Evolutionary conservation across 139 green algal genomes (phyloP).

Genomic region (Chlorella sp.): DNA sequence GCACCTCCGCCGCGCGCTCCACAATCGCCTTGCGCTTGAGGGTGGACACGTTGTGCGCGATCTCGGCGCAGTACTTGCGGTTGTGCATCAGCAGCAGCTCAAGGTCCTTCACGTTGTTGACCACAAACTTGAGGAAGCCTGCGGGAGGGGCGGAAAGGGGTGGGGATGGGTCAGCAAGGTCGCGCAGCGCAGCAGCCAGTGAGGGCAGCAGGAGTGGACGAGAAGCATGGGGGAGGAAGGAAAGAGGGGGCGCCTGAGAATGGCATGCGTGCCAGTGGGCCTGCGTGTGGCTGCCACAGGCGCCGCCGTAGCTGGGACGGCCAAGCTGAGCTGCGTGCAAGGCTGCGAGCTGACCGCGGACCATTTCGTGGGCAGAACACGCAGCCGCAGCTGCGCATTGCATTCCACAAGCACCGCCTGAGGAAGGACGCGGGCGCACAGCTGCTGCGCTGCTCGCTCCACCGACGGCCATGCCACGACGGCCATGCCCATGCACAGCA

Average conservation of each 20-base stretch:
- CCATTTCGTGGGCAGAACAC: not conserved
- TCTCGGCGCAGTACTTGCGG: constrained; percentile 90
- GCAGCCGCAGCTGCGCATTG: not conserved
- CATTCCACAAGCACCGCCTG: too few relatives aligned
- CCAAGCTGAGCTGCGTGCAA: not conserved
- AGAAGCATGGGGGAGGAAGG: not conserved
- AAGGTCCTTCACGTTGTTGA: constrained; percentile 94
- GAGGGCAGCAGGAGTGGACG: not conserved
- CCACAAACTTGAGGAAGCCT: constrained; percentile 91
- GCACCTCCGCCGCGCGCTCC: constrained; percentile 83
- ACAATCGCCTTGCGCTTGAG: constrained; percentile 97
- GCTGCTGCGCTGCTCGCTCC: too few relatives aligned
- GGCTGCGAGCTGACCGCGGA: not conserved
- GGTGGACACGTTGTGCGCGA: constrained; percentile 96
- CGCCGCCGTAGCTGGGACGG: too few relatives aligned
- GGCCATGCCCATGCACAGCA: too few relatives aligned
- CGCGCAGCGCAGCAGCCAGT: not conserved
- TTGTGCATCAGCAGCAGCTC: constrained; percentile 99
- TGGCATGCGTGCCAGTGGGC: not conserved
- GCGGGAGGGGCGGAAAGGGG: not conserved
- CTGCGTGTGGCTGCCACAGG: not conserved
- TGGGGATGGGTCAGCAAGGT: not conserved
- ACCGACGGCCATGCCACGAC: too few relatives aligned
- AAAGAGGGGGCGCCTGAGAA: not conserved
- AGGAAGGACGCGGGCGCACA: too few relatives aligned